Conservation (phyloP, 2,329 filamentous ascomycete genomes). For the Ophidiomyces ophidiicola region DNA sequence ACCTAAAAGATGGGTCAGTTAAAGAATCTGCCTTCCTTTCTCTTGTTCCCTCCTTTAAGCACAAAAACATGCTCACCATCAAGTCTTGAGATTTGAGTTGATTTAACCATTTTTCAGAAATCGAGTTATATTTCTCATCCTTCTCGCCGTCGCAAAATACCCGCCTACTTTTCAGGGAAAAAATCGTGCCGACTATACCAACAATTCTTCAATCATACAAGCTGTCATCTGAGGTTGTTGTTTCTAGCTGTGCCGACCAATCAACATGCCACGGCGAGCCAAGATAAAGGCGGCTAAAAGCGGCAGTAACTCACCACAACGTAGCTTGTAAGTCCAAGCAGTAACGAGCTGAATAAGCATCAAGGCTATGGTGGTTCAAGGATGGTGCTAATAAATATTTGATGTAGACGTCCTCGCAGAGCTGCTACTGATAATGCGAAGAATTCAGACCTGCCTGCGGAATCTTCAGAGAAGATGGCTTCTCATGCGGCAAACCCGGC, state of each 20-base stretch:
- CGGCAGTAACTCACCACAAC: no score
- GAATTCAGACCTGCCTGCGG: conserved; percentile 10
- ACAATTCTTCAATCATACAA: not conserved
- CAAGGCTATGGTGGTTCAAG: no score
- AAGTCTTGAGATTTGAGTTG: conserved; percentile 85
- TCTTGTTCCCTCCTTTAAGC: not conserved
- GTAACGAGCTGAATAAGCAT: no score
- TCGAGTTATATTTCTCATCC: not conserved
- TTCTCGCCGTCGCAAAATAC: not conserved
- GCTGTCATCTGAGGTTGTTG: conserved; percentile 1
- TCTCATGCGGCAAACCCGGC: conserved; percentile 14
- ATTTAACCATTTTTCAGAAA: conserved; percentile 58
- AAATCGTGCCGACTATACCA: not conserved
- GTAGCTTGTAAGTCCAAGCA: no score
- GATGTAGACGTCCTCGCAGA: not conserved
- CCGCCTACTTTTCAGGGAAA: not conserved
- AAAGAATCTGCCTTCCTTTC: not conserved
- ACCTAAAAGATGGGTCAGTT: conserved; percentile 43
- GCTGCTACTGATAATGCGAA: conserved; percentile 20
- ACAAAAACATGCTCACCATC: conserved; percentile 51
- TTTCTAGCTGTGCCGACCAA: conserved; percentile 12
- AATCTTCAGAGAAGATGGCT: conserved; percentile 13
- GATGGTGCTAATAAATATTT: conserved; percentile 6
- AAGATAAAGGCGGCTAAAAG: conserved; percentile 14
- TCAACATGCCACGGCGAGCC: conserved; percentile 22